Conservation (phyloP, 139 green algal genomes). For the Gonium pectorale region DNA sequence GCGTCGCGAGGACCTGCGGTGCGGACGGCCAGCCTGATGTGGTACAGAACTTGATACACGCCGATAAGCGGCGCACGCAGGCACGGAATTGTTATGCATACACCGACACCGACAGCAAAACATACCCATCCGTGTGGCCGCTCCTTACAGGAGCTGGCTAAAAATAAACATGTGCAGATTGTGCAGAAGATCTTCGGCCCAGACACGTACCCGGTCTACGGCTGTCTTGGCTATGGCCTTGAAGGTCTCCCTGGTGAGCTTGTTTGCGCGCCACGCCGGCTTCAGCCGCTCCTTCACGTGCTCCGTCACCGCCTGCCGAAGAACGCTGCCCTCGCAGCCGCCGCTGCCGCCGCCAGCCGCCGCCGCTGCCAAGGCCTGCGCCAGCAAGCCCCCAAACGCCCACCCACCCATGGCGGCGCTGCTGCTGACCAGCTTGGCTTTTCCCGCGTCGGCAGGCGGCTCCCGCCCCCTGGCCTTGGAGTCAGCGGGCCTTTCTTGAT, state of each 20-base stretch:
- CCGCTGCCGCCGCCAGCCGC: neutral
- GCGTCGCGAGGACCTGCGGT: constrained; percentile 22
- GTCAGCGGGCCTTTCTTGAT: too few species aligned
- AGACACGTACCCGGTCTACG: constrained; percentile 40
- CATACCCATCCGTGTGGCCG: too few species aligned
- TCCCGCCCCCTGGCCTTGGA: too few species aligned
- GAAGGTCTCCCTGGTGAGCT: constrained; percentile 36
- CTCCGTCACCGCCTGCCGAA: constrained; percentile 39
- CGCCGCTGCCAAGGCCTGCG: constrained; percentile 18
- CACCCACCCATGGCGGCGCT: neutral
- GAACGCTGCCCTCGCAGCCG: constrained; percentile 24
- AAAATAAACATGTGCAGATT: too few species aligned
- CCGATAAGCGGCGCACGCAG: too few species aligned
- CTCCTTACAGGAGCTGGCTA: too few species aligned
- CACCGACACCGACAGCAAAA: too few species aligned
- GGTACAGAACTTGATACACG: too few species aligned
- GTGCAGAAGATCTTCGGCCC: too few species aligned
- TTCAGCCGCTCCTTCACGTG: constrained; percentile 41
- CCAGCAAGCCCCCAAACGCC: constrained; percentile 4
- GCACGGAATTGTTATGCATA: too few species aligned
- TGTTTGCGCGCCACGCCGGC: constrained; percentile 33
- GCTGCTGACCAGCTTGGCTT: too few species aligned
- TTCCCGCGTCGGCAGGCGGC: neutral
- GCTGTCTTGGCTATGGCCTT: constrained; percentile 33
- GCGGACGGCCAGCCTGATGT: too few species aligned